Evolutionary conservation across 352 stramenopile species (phyloP).

Genomic region (Synura sp.): DNA sequence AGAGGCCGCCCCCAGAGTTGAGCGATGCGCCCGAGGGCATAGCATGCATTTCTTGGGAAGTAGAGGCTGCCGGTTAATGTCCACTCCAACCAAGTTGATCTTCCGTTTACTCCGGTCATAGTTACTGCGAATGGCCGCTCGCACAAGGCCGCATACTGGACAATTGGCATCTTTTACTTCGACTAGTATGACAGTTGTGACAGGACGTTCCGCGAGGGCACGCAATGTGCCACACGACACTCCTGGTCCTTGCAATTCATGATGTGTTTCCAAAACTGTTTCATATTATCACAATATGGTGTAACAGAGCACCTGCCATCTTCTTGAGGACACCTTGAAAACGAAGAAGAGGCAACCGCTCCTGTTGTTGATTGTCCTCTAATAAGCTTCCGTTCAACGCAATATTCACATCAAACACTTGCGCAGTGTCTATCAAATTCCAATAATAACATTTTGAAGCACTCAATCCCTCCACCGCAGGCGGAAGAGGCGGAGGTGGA

Average conservation of each 20-base stretch:
- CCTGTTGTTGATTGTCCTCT: slow-evolving; percentile 97
- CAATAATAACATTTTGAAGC: too few species aligned
- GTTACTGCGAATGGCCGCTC: slow-evolving; percentile 93
- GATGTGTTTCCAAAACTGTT: slow-evolving; percentile 96
- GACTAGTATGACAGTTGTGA: slow-evolving; percentile 99
- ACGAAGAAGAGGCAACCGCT: slow-evolving; percentile 89
- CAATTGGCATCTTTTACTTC: slow-evolving; percentile 92
- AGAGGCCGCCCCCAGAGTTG: too few species aligned
- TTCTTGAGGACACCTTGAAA: slow-evolving; percentile 93
- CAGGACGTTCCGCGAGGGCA: slow-evolving; percentile 95
- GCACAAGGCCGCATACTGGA: slow-evolving; percentile 91
- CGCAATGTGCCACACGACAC: slow-evolving; percentile 94
- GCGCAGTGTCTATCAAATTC: too few species aligned
- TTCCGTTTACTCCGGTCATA: slow-evolving; percentile 74
- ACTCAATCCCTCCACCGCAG: too few species aligned
- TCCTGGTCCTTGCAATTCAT: slow-evolving; percentile 93
- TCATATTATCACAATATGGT: slow-evolving; percentile 94
- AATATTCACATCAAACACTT: too few species aligned
- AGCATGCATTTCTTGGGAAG: too few species aligned
- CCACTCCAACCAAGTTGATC: too few species aligned
- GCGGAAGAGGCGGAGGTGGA: too few species aligned
- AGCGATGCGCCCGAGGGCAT: too few species aligned
- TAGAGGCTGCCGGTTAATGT: too few species aligned
- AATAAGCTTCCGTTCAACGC: too few species aligned
- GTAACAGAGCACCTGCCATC: slow-evolving; percentile 87